phyloP scores from a whole-genome alignment of 805 yeast species.

The Ogataea pilisensis region DNA sequence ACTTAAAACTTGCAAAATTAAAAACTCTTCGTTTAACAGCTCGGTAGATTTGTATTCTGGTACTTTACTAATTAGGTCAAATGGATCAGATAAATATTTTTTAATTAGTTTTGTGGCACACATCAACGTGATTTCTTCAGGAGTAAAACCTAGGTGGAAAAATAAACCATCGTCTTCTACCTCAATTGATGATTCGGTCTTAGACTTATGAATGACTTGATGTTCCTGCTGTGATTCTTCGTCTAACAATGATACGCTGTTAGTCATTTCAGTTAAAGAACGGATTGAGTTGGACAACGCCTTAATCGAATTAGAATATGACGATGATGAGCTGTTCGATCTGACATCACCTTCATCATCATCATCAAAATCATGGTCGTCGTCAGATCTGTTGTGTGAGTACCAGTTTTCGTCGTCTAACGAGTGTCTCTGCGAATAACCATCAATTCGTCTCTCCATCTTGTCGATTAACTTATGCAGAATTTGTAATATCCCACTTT shows the following conservation, averaged over 20 bases:
- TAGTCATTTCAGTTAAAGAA: slow-evolving; percentile 6
- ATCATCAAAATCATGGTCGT: slow-evolving; percentile 7
- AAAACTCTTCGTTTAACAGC: slow-evolving; percentile 40
- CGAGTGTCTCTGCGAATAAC: no score
- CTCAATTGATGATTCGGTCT: slow-evolving; percentile 7
- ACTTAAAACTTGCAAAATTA: slow-evolving; percentile 55
- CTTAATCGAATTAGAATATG: slow-evolving; percentile 1
- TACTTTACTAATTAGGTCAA: slow-evolving; percentile 28
- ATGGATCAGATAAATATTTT: slow-evolving; percentile 36
- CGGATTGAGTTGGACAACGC: slow-evolving; percentile 12
- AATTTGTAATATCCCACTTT: slow-evolving; percentile 46
- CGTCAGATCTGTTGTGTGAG: no score
- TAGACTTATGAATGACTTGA: no score
- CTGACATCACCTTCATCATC: slow-evolving; percentile 8
- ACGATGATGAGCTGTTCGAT: slow-evolving; percentile 1
- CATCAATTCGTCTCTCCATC: slow-evolving; percentile 16
- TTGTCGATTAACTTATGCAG: slow-evolving; percentile 35
- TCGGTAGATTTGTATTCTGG: slow-evolving; percentile 25
- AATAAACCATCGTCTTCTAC: slow-evolving; percentile 40
- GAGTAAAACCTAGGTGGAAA: slow-evolving; percentile 59
- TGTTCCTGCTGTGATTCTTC: no score
- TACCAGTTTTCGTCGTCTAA: no score
- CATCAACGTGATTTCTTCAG: slow-evolving; percentile 59
- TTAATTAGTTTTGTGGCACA: slow-evolving; percentile 40
- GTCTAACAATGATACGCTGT: no score